Percentiles rank a stretch among this genome's conserved stretches.
Conservation (phyloP, 176 grass and related monocot species). For the Carex myosuroides region DNA sequence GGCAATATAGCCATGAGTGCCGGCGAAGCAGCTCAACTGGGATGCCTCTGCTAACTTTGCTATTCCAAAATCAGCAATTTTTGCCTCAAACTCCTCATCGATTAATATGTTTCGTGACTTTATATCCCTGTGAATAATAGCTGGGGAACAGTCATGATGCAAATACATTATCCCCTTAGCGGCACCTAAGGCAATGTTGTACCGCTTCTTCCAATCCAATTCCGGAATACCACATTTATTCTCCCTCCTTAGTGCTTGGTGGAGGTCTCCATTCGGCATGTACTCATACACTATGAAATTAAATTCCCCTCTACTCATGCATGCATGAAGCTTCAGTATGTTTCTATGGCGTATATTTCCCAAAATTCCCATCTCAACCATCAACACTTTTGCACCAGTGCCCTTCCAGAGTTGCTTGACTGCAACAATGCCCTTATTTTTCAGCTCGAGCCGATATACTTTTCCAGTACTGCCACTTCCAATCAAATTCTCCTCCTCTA, state of each 20-base stretch:
- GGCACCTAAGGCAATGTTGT: conserved; percentile 50
- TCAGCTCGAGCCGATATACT: conserved; percentile 63
- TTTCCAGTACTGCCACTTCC: conserved; percentile 63
- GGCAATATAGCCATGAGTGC: conserved; percentile 87
- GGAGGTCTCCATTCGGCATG: conserved; percentile 73
- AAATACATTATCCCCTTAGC: conserved; percentile 91
- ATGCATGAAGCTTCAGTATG: conserved; percentile 84
- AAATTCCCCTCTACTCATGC: conserved; percentile 66
- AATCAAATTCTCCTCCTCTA: conserved; percentile 59
- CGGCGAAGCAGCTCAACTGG: conserved; percentile 59
- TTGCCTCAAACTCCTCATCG: conserved; percentile 59
- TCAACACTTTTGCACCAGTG: conserved; percentile 43
- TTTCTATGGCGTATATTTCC: conserved; percentile 72
- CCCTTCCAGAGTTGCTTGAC: conserved; percentile 81
- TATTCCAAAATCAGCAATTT: conserved; percentile 88
- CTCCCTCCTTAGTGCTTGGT: conserved; percentile 53
- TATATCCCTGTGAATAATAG: conserved; percentile 82
- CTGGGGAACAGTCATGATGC: conserved; percentile 77
- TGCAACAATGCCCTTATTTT: conserved; percentile 43
- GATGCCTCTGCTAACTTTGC: conserved; percentile 44
- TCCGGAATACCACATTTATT: conserved; percentile 26
- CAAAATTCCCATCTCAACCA: conserved; percentile 62
- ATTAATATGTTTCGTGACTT: conserved; percentile 85
- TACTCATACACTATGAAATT: conserved; percentile 89
- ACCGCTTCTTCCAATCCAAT: conserved; percentile 53